Percentiles rank a stretch among this genome's conserved stretches.
phyloP scores from a whole-genome alignment of 1,139 yeast genomes.

The Geotrichum cucujoidarum region DNA sequence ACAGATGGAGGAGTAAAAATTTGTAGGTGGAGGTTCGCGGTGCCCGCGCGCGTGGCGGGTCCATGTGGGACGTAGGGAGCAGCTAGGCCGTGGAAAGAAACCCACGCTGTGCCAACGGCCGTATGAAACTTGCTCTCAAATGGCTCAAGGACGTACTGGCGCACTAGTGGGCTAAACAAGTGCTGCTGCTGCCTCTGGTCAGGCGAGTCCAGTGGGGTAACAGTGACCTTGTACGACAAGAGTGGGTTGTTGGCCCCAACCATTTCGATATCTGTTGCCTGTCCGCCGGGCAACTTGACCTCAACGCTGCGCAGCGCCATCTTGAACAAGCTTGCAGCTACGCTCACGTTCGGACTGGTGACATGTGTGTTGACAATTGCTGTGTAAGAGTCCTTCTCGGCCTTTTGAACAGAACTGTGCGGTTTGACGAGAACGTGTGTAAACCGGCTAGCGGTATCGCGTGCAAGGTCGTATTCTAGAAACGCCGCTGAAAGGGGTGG shows the following conservation, averaged over 20 bases:
- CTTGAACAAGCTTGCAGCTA: constrained; percentile 9
- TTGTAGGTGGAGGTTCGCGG: constrained; percentile 34
- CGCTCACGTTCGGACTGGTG: constrained; percentile 21
- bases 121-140: constrained; percentile 74
- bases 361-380: constrained; percentile 35
- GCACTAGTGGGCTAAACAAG: constrained; percentile 52
- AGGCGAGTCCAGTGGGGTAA: constrained; percentile 16
- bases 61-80: constrained; percentile 72
- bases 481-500: constrained; percentile 9
- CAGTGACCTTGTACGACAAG: constrained; percentile 45
- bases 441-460: constrained; percentile 6
- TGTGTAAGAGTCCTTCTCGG: background rate
- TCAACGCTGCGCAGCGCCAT: constrained; percentile 15
- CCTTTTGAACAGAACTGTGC: constrained; percentile 16
- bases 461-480: constrained; percentile 10
- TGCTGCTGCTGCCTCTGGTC: constrained; percentile 22
- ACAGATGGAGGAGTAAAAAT: constrained; percentile 30
- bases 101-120: constrained; percentile 38
- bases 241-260: constrained; percentile 57
- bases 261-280: constrained; percentile 44
- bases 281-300: constrained; percentile 33
- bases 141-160: constrained; percentile 60
- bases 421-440: constrained; percentile 15
- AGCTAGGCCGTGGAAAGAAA: constrained; percentile 56
- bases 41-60: constrained; percentile 13